Evolutionary conservation across 805 yeast species (phyloP), one percentile per base, ranked within the genome.

Genomic region (Sungouiella blattae): DNA sequence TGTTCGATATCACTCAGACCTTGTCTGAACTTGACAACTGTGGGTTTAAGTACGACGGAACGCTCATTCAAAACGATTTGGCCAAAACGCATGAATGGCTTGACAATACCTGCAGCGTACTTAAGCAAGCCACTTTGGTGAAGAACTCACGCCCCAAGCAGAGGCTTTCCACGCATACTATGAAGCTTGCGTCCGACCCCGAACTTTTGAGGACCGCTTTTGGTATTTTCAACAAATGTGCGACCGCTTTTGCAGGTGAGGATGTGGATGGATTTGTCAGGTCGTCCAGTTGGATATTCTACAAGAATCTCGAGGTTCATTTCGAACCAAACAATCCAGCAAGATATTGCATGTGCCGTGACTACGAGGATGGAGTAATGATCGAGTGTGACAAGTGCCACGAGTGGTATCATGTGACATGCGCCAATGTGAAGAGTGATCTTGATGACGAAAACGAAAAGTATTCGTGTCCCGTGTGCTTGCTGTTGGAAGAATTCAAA

Each of bases 391-490:
- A 81, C 43, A 58, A 55, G 12, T 83, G 91, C 54, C 65, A 71
- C 35, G 87, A 81, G 47, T 81, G 88, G 88, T 83, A 75, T 49
- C 89, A 83, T 51, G 69, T 73, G 30, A 58, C 57, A 11, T 83
- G 89, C 55, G 63, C 82, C 17, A 28, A 28, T 12, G 43, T 34
- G 3, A 35, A 42, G 28, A 32, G 43, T 12, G 27, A 33, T 2
- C 38, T 47, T n/a, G 39, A 44, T n/a, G 39, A 30, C 11, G 39
- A 46, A 8, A 42, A 44, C 15, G 51, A 44, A 15, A 37, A 36
- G 18, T 47, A 47, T 26, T 20, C 41, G 5, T 47, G 51, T 20
- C 49, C 51, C 2, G 44, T 40, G 11, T 47, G 51, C 25, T 28
- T 28, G 22, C 20, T 28, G 12, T 18, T 22, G 18, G 41, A 32